Base-by-base conservation (phyloP, 306 rosid species). In the Vigna reflexopilosa region DNA sequence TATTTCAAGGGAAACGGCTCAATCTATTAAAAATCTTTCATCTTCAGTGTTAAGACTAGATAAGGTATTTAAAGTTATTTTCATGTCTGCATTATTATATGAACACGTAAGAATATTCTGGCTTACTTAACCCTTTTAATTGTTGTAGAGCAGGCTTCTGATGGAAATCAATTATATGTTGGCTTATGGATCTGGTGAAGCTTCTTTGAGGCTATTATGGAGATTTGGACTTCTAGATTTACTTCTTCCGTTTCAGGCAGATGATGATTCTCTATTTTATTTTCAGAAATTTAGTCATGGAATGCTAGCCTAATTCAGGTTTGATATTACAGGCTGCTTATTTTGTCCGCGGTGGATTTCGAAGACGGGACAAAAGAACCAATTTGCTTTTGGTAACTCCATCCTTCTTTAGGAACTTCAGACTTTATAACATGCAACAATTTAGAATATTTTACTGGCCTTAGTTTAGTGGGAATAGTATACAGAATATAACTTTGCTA, bases 131-230 rank as follows among this genome's bases (percentile, higher is more conserved):
- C 56, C 45, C 20, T 73, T 56, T 49, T 49, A 80, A 76, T 57
- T 87, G 57, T 72, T 81, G 47, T 80, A 94, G 98, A 89, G 90
- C 82, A 89, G 98, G 86, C 93, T 92, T 30, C 77, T 87, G 59
- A 88, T 88, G 96, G 98, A 94, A 86, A 84, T 90, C 77, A 92
- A 94, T 82, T 92, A 94, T 81, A 90, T 90, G 97, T 80, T 94
- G 76, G 89, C 98, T 45, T 92, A 90, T 80, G 97, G 98, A 67
- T 94, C 94, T 52, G 91, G 94, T 56, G 94, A 94, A 83, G 92
- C 94, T 82, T 94, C 97, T 50, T 63, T 94, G 77, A 90, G 96
- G 73, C 74, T 89, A 75, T 80, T 94, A 79, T 92, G 96, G 97
- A 90, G 86, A 89, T 92, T 83, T 47, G 93, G 97, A 74, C 92